Base-by-base conservation (phyloP, 768 basidiomycete species). In the Boletus sp. region DNA sequence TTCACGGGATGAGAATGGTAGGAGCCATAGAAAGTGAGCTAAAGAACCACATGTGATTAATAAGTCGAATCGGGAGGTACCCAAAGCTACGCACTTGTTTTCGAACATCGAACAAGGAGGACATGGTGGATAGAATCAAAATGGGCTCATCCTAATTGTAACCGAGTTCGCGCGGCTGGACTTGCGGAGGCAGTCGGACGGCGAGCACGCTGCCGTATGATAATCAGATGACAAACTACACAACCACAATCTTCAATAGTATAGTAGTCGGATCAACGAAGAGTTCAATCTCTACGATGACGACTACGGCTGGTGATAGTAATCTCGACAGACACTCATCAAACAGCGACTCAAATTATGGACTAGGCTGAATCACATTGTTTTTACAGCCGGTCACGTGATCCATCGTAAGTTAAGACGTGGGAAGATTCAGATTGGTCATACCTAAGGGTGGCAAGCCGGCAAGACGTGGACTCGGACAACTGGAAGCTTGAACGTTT, bases 11-110 rank as follows among this genome's bases (percentile, higher is more conserved):
- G 87, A 15, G 84, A 78, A 72, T 97, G 94, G 74, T 97, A 97
- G 50, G 93, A 87, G 18, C 92, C 93, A 71, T 98, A 98, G 78
- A 96, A 96, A 28, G 87, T 79, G 67, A 98, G 81, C 93, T 97
- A 58, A 28, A 50, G 57, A 57, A 37, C 52, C 50, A 37, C 49
- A 54, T 53, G 45, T 8, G 9, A 46, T 50, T 50, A 54, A 50
- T 54, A 37, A 47, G 28, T 52, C 64, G 32, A 59, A 55, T 56
- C 52, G 41, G 49, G 45, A 51, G 28, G 48, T 17, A 12, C 37
- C 18, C 44, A 37, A 14, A n/a, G 37, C 32, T 39, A 50, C 70
- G 44, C 59, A 86, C 90, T 77, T 92, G 90, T 40, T 85, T 82
- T 61, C 87, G 78, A 54, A 91, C 80, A 68, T 91, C 80, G 69